Percentiles rank a stretch among this genome's conserved stretches.
Conservation (phyloP, 2,329 filamentous ascomycete species). For the Fusarium sp. region DNA sequence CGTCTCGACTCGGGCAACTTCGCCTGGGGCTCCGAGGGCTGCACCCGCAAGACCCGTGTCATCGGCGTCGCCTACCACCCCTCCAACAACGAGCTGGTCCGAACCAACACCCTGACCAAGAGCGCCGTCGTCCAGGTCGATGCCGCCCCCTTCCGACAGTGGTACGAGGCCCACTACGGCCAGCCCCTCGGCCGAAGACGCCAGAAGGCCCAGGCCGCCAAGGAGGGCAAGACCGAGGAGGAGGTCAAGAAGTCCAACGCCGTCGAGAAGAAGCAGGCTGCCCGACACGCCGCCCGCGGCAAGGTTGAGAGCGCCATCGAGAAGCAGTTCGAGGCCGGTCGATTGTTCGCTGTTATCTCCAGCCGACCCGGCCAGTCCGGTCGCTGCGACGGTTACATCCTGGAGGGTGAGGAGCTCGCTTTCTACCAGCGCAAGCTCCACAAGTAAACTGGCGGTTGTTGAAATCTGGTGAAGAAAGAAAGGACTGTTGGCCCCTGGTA, state of each 20-base stretch:
- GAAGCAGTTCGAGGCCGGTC: conserved; percentile 99
- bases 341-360: conserved; percentile 92
- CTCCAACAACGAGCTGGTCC: conserved; percentile 99
- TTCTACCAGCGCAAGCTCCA: conserved; percentile 99
- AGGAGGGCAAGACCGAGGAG: conserved; percentile 71
- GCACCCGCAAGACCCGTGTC: conserved; percentile 98
- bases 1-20: conserved; percentile 99
- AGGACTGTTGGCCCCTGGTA: conserved; percentile 44
- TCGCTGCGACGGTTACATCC: conserved; percentile 95
- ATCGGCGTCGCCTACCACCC: conserved; percentile 99
- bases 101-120: conserved; percentile 99
- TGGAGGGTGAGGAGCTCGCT: conserved; percentile 99
- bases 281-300: conserved; percentile 81
- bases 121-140: conserved; percentile 99
- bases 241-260: conserved; percentile 93
- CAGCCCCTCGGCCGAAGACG: conserved; percentile 87
- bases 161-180: conserved; percentile 99
- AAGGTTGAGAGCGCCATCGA: conserved; percentile 95
- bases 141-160: conserved; percentile 98
- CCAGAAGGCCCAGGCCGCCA: conserved; percentile 78
- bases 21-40: conserved; percentile 97
- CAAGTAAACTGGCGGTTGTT: conserved; percentile 75
- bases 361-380: conserved; percentile 97
- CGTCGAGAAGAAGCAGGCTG: conserved; percentile 96
- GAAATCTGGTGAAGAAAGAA: conserved; percentile 33